These are phyloP conservation scores for Chimonanthus salicifolius DNA, from an alignment of 164 flowering plant genomes.

Conservation along the genomic window DNA sequence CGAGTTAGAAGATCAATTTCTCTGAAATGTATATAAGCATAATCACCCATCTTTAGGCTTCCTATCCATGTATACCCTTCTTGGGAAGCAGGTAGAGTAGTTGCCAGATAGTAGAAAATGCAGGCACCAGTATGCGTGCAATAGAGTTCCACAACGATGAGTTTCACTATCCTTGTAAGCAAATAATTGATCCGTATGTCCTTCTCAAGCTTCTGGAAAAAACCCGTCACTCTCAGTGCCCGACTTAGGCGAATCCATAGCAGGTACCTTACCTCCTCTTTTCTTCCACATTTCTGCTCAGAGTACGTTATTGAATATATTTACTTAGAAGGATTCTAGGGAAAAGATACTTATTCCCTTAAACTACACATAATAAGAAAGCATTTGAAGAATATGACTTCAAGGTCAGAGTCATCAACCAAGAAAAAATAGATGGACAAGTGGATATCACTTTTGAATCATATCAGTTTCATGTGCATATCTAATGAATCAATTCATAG, in stretches of 20 bases:
- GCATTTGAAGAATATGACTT: not conserved
- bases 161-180: slow-evolving; percentile 66
- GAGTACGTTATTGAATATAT: not conserved
- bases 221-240: slow-evolving; percentile 36
- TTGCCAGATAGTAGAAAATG: slow-evolving; percentile 73
- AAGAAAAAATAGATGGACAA: not conserved
- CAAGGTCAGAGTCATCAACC: not conserved
- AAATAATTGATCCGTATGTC: slow-evolving; percentile 65
- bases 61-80: slow-evolving; percentile 89
- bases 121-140: slow-evolving; percentile 88
- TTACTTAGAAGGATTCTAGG: slow-evolving; percentile 3
- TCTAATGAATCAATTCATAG: no score
- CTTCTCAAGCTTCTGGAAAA: slow-evolving; percentile 59
- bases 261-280: slow-evolving; percentile 60
- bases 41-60: slow-evolving; percentile 70
- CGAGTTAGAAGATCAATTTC: slow-evolving; percentile 63
- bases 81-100: slow-evolving; percentile 54
- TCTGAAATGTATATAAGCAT: slow-evolving; percentile 54
- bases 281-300: slow-evolving; percentile 41
- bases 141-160: slow-evolving; percentile 63
- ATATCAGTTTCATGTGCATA: no score
- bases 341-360: not conserved
- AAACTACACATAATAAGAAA: not conserved
- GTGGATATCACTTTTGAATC: no score
- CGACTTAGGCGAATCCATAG: slow-evolving; percentile 64